phyloP scores from a whole-genome alignment of 495 filamentous ascomycete genomes.

The Cercophora samala region DNA sequence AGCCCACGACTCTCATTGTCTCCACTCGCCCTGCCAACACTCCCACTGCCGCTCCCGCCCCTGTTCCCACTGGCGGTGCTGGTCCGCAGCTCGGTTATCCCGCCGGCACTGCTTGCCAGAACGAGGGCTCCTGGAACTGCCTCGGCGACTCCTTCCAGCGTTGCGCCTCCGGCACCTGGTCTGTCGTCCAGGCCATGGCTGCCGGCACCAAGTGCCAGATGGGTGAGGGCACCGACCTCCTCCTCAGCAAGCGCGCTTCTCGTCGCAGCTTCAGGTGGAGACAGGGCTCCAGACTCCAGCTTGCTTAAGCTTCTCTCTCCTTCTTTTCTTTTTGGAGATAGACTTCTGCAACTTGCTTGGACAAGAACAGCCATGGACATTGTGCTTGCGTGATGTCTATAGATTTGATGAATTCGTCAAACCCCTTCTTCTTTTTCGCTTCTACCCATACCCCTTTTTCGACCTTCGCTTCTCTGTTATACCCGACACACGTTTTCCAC shows the following conservation, averaged over 20 bases:
- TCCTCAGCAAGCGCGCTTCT: conserved; percentile 3
- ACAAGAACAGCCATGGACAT: not conserved
- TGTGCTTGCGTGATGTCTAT: not conserved
- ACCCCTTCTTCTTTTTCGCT: conserved; percentile 3
- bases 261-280: conserved; percentile 7
- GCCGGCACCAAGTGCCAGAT: conserved; percentile 57
- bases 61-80: conserved; percentile 17
- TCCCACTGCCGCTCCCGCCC: conserved; percentile 19
- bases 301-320: conserved; percentile 1
- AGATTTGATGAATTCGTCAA: not conserved
- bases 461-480: not conserved
- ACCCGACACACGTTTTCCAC: not conserved
- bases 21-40: conserved; percentile 19
- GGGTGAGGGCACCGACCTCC: conserved; percentile 49
- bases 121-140: conserved; percentile 64
- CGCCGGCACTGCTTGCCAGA: conserved; percentile 43
- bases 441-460: not conserved
- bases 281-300: not conserved
- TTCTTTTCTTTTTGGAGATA: not conserved
- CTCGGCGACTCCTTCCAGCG: conserved; percentile 61
- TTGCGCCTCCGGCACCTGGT: conserved; percentile 63
- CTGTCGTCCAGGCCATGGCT: conserved; percentile 50
- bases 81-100: conserved; percentile 19
- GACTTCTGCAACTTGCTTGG: not conserved
- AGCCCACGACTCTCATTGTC: conserved; percentile 22